Evolutionary conservation across 2,329 filamentous ascomycete genomes (phyloP).

Genomic region (Alternaria conjuncta): DNA sequence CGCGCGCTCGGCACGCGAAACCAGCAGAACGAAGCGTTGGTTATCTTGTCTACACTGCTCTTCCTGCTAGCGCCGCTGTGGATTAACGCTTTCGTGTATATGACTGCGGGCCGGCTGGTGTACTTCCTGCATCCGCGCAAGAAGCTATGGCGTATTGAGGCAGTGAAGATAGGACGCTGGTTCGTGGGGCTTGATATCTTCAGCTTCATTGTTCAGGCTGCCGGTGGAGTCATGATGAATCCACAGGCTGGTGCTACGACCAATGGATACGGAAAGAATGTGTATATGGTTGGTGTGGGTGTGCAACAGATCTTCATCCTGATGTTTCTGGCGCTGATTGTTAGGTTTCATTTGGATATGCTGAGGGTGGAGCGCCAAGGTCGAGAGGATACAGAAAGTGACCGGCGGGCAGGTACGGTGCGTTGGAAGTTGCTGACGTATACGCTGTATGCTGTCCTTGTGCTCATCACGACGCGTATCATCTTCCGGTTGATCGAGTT

Average conservation of each 20-base stretch:
- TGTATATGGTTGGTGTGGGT: background rate
- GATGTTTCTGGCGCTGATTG: background rate
- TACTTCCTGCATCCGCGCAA: slow-evolving; percentile 47
- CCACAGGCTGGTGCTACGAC: background rate
- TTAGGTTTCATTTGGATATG: background rate
- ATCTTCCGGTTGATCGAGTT: slow-evolving; percentile 67
- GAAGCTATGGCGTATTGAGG: slow-evolving; percentile 46
- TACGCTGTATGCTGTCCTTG: slow-evolving; percentile 50
- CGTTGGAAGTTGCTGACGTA: slow-evolving; percentile 41
- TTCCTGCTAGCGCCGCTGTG: slow-evolving; percentile 29
- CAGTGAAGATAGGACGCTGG: slow-evolving; percentile 34
- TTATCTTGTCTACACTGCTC: background rate
- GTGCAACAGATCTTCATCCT: background rate
- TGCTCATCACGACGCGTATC: slow-evolving; percentile 60
- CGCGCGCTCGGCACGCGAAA: background rate
- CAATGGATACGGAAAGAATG: background rate
- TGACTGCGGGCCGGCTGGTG: slow-evolving; percentile 49
- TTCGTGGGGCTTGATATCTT: background rate
- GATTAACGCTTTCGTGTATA: slow-evolving; percentile 57
- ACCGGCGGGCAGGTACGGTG: background rate
- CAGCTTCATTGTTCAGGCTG: background rate
- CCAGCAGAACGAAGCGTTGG: background rate
- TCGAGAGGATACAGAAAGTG: fast-evolving
- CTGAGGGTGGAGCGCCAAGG: background rate
- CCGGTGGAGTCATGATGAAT: background rate